Evolutionary conservation across 176 grass and related monocot species (phyloP).

Genomic region (Themeda triandra): DNA sequence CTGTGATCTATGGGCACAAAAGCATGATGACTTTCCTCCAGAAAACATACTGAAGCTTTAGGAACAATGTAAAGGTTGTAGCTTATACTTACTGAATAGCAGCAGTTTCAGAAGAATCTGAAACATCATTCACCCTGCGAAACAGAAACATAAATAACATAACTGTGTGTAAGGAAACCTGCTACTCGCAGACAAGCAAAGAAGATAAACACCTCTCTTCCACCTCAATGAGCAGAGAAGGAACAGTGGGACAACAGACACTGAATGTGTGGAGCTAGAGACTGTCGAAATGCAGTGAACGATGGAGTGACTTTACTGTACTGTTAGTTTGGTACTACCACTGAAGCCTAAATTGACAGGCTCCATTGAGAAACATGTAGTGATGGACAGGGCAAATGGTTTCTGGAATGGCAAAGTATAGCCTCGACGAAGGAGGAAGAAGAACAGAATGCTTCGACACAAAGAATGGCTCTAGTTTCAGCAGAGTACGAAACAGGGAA

Average conservation of each 20-base stretch:
- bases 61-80: background rate
- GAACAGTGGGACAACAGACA: background rate
- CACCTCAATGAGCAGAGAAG: background rate
- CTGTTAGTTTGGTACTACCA: background rate
- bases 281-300: conserved; percentile 12
- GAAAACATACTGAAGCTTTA: background rate
- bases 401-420: background rate
- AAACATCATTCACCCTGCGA: conserved; percentile 76
- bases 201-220: background rate
- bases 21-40: background rate
- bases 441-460: background rate
- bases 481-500: too few relatives aligned
- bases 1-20: background rate
- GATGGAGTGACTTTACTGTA: background rate
- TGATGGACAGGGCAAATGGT: background rate
- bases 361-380: background rate
- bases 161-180: background rate
- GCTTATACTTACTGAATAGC: conserved; percentile 57
- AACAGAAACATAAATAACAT: conserved; percentile 17
- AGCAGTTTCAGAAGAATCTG: conserved; percentile 81
- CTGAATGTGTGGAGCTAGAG: background rate
- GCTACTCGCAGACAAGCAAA: background rate
- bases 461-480: background rate
- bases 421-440: background rate
- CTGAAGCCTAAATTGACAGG: background rate